phyloP scores from a whole-genome alignment of 2,329 filamentous ascomycete species.

The Trichoderma hamatum region DNA sequence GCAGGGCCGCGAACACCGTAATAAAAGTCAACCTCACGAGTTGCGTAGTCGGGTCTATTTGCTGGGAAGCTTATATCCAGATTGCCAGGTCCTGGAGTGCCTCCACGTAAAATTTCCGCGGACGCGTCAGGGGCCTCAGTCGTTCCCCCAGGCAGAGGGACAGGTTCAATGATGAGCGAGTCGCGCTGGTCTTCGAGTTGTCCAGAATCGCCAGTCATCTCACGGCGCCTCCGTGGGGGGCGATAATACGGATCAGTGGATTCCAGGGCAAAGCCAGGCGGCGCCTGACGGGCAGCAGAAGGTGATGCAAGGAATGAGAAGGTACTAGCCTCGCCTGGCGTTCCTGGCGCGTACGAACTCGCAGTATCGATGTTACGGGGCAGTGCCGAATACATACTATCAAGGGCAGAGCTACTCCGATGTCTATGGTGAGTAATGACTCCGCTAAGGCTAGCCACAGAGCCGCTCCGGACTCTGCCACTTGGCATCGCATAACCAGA shows the following conservation, averaged over 20 bases:
- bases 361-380: conserved; percentile 58
- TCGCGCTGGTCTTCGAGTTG: conserved; percentile 38
- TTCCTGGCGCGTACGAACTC: conserved; percentile 72
- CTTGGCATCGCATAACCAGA: conserved; percentile 57
- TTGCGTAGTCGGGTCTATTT: conserved; percentile 81
- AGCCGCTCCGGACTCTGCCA: conserved; percentile 63
- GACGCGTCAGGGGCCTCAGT: conserved; percentile 43
- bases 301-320: conserved; percentile 72
- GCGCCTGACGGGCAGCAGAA: conserved; percentile 51
- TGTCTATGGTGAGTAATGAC: conserved; percentile 50
- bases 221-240: conserved; percentile 72
- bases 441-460: conserved; percentile 60
- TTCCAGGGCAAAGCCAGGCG: conserved; percentile 50
- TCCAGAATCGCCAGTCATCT: conserved; percentile 54
- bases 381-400: conserved; percentile 50
- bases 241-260: conserved; percentile 83
- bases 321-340: conserved; percentile 68
- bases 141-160: conserved; percentile 41
- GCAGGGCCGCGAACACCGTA: conserved; percentile 90
- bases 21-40: conserved; percentile 95
- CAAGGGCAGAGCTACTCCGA: conserved; percentile 59
- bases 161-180: conserved; percentile 41
- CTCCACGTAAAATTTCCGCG: conserved; percentile 46
- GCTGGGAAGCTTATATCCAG: conserved; percentile 49
- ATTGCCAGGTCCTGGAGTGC: conserved; percentile 44